Evolutionary conservation across 1,284 basidiomycete genomes (phyloP).

Genomic region (Ceratobasidium sp.): DNA sequence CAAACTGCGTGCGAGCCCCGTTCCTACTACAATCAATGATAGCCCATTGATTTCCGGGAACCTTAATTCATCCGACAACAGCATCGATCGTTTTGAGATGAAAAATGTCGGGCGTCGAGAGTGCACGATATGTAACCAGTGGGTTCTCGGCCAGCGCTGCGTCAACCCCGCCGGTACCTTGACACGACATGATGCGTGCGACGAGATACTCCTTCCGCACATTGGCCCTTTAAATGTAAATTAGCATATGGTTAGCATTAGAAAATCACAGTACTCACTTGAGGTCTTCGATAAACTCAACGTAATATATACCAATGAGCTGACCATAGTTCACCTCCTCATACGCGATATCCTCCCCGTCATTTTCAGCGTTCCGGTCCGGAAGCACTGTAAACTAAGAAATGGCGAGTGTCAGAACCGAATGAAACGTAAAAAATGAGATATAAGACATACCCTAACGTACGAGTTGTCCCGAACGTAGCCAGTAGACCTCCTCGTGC

Average conservation of each 20-base stretch:
- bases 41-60: slow-evolving; percentile 16
- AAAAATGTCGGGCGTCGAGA: background rate
- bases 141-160: slow-evolving; percentile 17
- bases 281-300: slow-evolving; percentile 15
- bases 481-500: background rate
- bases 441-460: background rate
- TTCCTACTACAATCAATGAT: slow-evolving; percentile 16
- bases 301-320: background rate
- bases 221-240: background rate
- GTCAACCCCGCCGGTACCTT: slow-evolving; percentile 3
- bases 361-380: background rate
- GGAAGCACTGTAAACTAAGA: background rate
- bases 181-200: slow-evolving; percentile 2
- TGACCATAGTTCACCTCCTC: slow-evolving; percentile 7
- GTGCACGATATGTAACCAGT: background rate
- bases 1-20: slow-evolving; percentile 26
- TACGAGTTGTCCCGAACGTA: slow-evolving; percentile 25
- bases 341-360: background rate
- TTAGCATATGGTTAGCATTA: background rate
- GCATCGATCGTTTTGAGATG: slow-evolving; percentile 9
- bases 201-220: background rate
- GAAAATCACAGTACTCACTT: background rate
- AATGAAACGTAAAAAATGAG: background rate
- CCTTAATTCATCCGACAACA: background rate
- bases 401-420: background rate